Conservation (phyloP, 169 alveolate genomes). For the Plasmodium berghei region DNA sequence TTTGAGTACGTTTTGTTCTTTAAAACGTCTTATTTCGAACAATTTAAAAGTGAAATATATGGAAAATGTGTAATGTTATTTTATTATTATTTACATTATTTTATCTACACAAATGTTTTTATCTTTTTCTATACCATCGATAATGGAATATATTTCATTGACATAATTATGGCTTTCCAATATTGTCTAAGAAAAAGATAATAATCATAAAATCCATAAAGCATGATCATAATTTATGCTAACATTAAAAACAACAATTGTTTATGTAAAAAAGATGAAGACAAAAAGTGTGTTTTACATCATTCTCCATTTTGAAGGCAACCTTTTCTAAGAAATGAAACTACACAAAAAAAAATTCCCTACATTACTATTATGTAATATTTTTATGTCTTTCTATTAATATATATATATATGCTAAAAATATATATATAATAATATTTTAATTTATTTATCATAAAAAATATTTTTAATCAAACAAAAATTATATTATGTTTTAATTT, state of each 20-base stretch:
- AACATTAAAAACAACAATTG: too few species aligned
- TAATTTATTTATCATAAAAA: not conserved
- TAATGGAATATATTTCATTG: slow-evolving; percentile 46
- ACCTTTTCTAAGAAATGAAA: slow-evolving; percentile 7
- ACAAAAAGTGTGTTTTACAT: slow-evolving; percentile 19
- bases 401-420: not conserved
- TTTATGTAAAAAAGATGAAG: not conserved
- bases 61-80: slow-evolving; percentile 1
- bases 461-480: not conserved
- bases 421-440: not conserved
- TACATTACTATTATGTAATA: slow-evolving; percentile 10
- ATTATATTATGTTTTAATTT: not conserved
- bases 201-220: slow-evolving; percentile 8
- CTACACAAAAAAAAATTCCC: not conserved
- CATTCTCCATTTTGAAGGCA: slow-evolving; percentile 38
- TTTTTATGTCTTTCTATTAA: not conserved
- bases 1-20: slow-evolving; percentile 66
- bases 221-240: not conserved
- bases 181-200: slow-evolving; percentile 13
- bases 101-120: not conserved
- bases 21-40: slow-evolving; percentile 30
- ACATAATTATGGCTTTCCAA: slow-evolving; percentile 20
- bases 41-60: slow-evolving; percentile 14
- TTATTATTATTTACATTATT: not conserved
- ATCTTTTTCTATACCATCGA: slow-evolving; percentile 50